Conservation (phyloP, 2,329 filamentous ascomycete genomes). For the Venturiaceae sp. region DNA sequence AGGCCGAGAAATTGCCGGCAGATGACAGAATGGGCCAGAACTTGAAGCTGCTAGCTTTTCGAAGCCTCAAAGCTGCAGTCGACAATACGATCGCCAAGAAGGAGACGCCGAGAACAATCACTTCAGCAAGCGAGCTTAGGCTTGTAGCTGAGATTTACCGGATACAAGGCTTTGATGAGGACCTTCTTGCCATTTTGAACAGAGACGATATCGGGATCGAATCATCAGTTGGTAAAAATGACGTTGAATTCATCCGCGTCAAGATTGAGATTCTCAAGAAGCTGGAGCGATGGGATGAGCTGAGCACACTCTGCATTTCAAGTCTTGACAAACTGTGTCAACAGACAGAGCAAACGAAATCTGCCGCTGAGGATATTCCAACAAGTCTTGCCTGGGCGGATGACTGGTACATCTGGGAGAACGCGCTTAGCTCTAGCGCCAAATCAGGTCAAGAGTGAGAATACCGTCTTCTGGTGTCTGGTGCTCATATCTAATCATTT, state of each 20-base stretch:
- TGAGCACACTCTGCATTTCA: background rate
- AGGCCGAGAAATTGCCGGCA: background rate
- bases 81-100: constrained; percentile 6
- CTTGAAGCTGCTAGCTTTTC: constrained; percentile 5
- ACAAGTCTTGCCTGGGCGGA: constrained; percentile 5
- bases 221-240: constrained; percentile 6
- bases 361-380: background rate
- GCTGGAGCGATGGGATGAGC: background rate
- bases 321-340: background rate
- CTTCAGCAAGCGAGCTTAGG: background rate
- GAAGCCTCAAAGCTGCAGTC: constrained; percentile 5
- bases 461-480: no score
- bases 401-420: constrained; percentile 6
- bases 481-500: no score
- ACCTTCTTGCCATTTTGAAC: constrained; percentile 4
- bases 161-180: background rate
- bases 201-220: constrained; percentile 4
- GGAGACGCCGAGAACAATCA: constrained; percentile 2
- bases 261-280: constrained; percentile 5
- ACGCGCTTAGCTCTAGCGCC: background rate
- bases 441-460: background rate
- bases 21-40: constrained; percentile 5
- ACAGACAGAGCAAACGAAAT: background rate
- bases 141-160: constrained; percentile 5
- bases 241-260: constrained; percentile 7